Evolutionary conservation across 805 yeast genomes (phyloP).

Genomic region (Saccharomycopsis capsularis): DNA sequence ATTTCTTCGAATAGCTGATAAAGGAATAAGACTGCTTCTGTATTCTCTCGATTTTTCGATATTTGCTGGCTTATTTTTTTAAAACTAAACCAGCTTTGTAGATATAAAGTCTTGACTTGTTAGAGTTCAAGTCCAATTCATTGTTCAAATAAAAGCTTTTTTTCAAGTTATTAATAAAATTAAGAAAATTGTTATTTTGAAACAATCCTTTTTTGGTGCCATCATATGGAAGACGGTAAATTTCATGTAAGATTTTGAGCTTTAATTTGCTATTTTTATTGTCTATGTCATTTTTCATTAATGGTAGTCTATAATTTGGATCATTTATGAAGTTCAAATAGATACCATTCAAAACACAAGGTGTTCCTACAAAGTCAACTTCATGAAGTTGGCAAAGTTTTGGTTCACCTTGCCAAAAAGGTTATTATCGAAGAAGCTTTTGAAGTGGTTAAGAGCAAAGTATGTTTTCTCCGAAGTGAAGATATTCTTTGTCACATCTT

Average conservation of each 20-base stretch:
- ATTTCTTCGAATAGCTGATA: constrained; percentile 46
- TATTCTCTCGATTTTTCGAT: constrained; percentile 59
- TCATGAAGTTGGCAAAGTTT: constrained; percentile 56
- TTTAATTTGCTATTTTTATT: constrained; percentile 27
- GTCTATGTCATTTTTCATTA: constrained; percentile 15
- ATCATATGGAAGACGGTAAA: constrained; percentile 42
- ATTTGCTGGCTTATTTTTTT: constrained; percentile 53
- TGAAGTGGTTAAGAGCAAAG: constrained; percentile 50
- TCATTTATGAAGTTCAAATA: constrained; percentile 20
- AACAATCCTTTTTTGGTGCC: constrained; percentile 36
- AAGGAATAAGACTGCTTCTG: constrained; percentile 45
- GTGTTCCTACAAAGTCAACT: constrained; percentile 35
- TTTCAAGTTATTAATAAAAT: constrained; percentile 37
- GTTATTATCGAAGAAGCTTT: constrained; percentile 48
- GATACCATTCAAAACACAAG: constrained; percentile 25
- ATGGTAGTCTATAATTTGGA: constrained; percentile 8
- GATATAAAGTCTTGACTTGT: constrained; percentile 32
- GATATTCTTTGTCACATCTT: constrained; percentile 60
- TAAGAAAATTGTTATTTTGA: constrained; percentile 33
- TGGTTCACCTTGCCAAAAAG: constrained; percentile 68
- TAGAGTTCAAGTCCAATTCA: neutral
- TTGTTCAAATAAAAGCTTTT: constrained; percentile 25
- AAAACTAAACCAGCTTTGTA: constrained; percentile 78
- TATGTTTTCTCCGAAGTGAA: constrained; percentile 58
- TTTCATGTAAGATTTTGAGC: constrained; percentile 51